Conservation (phyloP, 352 stramenopile species). For the Pythium plurisporium region DNA sequence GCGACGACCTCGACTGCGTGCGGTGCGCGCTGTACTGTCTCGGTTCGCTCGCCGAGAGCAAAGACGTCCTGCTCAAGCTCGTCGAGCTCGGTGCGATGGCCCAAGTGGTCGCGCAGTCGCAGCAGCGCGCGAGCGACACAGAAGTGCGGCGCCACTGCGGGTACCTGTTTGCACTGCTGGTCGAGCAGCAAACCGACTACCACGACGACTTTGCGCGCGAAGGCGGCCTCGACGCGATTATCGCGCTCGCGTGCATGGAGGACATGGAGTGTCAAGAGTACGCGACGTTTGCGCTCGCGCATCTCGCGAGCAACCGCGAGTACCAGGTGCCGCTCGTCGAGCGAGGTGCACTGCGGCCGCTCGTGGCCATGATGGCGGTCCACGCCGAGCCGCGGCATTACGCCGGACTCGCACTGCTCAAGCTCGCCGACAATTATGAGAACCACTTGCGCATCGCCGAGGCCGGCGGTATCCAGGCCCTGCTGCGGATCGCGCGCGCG, state of each 20-base stretch:
- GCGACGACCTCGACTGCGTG: conserved; percentile 87
- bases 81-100: conserved; percentile 86
- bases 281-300: conserved; percentile 92
- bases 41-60: conserved; percentile 90
- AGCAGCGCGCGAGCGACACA: conserved; percentile 61
- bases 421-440: conserved; percentile 97
- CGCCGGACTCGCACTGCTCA: conserved; percentile 94
- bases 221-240: conserved; percentile 83
- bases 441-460: conserved; percentile 95
- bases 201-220: conserved; percentile 88
- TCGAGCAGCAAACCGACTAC: conserved; percentile 91
- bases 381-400: conserved; percentile 94
- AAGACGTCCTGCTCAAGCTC: conserved; percentile 88
- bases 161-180: conserved; percentile 90
- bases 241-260: conserved; percentile 91
- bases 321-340: conserved; percentile 92
- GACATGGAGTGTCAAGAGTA: conserved; percentile 97
- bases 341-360: conserved; percentile 86
- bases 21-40: conserved; percentile 90
- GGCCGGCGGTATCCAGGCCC: conserved; percentile 93
- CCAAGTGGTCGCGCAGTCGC: conserved; percentile 76
- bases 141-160: conserved; percentile 91
- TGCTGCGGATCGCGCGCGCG: conserved; percentile 89
- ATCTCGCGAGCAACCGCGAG: conserved; percentile 92
- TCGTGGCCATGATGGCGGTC: conserved; percentile 95